A percentile compares a stretch with the other conserved stretches of the same genome.
Evolutionary conservation across 768 basidiomycete species (phyloP).

Genomic region (Calocera viscosa): DNA sequence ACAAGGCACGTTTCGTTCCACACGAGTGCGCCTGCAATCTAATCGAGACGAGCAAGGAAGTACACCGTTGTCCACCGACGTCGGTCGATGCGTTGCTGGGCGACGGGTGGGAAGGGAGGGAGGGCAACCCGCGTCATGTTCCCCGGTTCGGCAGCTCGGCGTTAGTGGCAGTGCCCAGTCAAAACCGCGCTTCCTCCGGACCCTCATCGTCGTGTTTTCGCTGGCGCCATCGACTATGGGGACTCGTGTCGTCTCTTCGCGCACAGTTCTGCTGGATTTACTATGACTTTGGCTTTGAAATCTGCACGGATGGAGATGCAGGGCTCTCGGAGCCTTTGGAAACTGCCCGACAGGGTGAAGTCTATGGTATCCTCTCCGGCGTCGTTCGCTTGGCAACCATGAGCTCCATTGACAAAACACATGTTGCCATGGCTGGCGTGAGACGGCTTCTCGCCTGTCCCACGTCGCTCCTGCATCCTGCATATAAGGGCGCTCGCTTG

Average conservation of each 20-base stretch:
- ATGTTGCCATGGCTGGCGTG: constrained; percentile 8
- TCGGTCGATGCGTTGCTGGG: background rate
- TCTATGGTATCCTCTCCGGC: constrained; percentile 3
- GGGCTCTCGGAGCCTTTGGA: background rate
- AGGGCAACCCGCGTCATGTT: background rate
- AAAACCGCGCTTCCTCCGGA: background rate
- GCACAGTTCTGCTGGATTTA: background rate
- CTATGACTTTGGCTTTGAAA: background rate
- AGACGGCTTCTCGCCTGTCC: background rate
- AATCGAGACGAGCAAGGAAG: background rate
- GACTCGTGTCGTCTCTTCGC: background rate
- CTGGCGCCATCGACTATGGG: background rate
- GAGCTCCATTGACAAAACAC: background rate
- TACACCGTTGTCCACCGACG: background rate
- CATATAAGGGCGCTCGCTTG: background rate
- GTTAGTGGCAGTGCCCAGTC: background rate
- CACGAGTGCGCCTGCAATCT: background rate
- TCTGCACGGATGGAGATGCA: background rate
- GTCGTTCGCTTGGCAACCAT: constrained; percentile 6
- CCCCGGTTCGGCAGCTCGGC: background rate
- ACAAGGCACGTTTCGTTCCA: background rate
- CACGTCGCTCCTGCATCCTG: background rate
- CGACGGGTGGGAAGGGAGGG: background rate
- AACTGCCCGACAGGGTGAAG: background rate
- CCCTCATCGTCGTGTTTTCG: background rate